Evolutionary conservation across 2,329 filamentous ascomycete species (phyloP).

Genomic region (Lasiodiplodia gonubiensis): DNA sequence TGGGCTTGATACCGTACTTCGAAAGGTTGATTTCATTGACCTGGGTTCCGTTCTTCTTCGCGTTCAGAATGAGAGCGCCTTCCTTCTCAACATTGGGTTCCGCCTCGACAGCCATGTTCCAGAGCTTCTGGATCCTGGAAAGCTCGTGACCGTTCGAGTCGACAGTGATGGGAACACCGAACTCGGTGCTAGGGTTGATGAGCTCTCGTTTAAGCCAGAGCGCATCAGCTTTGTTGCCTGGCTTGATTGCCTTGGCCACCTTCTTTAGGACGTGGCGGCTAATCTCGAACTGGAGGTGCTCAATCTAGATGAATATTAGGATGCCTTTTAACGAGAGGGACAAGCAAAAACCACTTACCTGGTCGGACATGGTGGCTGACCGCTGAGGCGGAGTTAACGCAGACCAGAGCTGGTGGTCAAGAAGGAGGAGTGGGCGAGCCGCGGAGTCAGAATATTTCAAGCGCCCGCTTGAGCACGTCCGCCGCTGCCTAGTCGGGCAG

Average conservation of each 20-base stretch:
- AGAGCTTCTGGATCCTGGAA: background rate
- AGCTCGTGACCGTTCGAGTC: background rate
- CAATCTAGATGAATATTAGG: background rate
- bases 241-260: background rate
- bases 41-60: background rate
- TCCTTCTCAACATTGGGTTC: conserved; percentile 1
- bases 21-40: background rate
- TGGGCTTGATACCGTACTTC: background rate
- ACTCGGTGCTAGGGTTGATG: conserved; percentile 1
- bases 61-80: background rate
- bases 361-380: background rate
- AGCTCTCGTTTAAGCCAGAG: background rate
- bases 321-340: background rate
- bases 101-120: background rate
- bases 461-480: background rate
- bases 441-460: background rate
- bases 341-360: background rate
- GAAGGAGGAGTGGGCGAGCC: background rate
- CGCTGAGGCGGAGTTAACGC: background rate
- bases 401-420: background rate
- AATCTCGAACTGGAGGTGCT: conserved; percentile 3
- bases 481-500: background rate
- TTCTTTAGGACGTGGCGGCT: conserved; percentile 18
- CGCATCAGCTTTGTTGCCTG: background rate
- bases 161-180: background rate